Base-by-base conservation (phyloP, 2,329 filamentous ascomycete species). In the Sphaerulina vaccinii region DNA sequence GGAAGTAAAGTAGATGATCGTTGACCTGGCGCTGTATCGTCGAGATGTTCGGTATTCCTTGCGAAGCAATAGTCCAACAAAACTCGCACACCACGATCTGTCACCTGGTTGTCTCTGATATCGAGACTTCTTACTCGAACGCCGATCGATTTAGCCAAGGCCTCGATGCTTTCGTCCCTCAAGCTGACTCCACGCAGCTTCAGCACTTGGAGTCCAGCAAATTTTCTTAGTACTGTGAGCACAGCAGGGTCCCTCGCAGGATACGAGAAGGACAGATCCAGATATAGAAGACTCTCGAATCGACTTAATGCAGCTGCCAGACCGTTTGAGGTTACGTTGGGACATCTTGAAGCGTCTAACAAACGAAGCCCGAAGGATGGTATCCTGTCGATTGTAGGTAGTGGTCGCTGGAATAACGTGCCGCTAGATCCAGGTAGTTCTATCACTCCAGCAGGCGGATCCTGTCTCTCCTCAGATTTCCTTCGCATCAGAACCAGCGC, bases 241-340 rank as follows among this genome's bases (percentile, higher is more conserved):
- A 84, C 78, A 13, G 42, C 43, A 2, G 52, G 38, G 33, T 67
- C 63, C 33, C 64, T 55, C 8, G 68, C 65, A 11, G 67, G 58
- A 36, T 63, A 44, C 54, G 67, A 43, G 67, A 71, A 68, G 74
- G 81, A 84, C 11, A 85, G 64, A 61, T 84, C 80, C 13, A 85
- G 67, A 56, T 82, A 84, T 5, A 81, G 70, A 21, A 85, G 67
- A 27, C 72, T 69, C 1, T 79, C 76, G 51, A 84, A 81, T 15
- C 75, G 73, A 11, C 71, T 64, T 19, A 85, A 57, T 1, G 77
- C 78, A 53, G 77, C 73, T 19, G 75, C 71, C 6, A 85, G 71
- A 0, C 79, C 76, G 15, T 67, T 69, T 0, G 78, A 78, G 1
- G 81, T 84, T n/a, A 78, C 73, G 61, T 85, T 85, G 1, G 73